Evolutionary conservation across 2,329 filamentous ascomycete species (phyloP).

Genomic region (Fusarium sp.): DNA sequence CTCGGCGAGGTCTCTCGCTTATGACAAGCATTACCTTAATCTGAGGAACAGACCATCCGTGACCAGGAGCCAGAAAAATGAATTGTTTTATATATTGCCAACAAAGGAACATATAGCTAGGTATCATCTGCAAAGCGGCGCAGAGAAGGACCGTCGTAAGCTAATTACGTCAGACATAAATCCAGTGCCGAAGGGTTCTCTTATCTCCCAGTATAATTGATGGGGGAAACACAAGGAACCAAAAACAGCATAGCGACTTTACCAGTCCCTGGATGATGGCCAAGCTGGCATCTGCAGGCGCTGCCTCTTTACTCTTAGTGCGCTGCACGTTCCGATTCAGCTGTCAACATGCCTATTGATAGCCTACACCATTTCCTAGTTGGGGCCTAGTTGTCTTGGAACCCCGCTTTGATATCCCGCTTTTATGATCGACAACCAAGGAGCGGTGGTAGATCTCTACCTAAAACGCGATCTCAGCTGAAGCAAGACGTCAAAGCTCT

Average conservation of each 20-base stretch:
- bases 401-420: not conserved
- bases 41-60: too few relatives aligned
- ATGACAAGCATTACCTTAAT: too few relatives aligned
- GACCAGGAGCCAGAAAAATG: too few relatives aligned
- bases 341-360: not conserved
- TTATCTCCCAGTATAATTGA: accelerated
- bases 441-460: not conserved
- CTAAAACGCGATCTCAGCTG: not conserved
- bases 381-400: not conserved
- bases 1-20: too few relatives aligned
- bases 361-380: not conserved
- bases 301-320: not conserved
- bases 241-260: too few relatives aligned
- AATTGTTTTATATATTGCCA: too few relatives aligned
- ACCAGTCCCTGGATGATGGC: not conserved
- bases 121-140: not conserved
- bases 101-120: too few relatives aligned
- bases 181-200: accelerated
- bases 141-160: not conserved
- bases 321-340: not conserved
- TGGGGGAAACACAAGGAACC: not conserved
- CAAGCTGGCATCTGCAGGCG: not conserved
- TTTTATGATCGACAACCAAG: too few relatives aligned
- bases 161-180: not conserved
- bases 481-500: not conserved